Conservation (phyloP, 441 rosid species). For the Pelargonium fulgidum region DNA sequence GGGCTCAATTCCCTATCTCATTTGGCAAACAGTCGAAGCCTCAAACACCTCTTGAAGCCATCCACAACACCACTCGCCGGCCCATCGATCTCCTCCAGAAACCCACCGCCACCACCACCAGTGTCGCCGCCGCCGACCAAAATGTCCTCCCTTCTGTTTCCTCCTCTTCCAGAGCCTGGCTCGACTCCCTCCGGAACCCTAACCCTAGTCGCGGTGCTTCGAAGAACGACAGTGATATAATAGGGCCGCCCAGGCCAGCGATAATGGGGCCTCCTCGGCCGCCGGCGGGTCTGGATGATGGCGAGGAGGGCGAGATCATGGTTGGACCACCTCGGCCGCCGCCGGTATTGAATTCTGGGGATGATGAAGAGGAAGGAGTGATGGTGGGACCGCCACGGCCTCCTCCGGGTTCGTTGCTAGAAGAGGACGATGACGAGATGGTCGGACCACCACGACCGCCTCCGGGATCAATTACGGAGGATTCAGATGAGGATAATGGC, state of each 20-base stretch:
- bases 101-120: constrained; percentile 14
- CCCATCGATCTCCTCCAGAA: not conserved
- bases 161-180: constrained; percentile 52
- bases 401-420: constrained; percentile 27
- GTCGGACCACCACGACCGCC: constrained; percentile 54
- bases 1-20: constrained; percentile 77
- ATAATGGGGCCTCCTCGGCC: constrained; percentile 19
- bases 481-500: constrained; percentile 31
- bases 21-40: constrained; percentile 73
- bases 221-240: not conserved
- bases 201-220: constrained; percentile 21
- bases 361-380: constrained; percentile 12
- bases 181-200: constrained; percentile 40
- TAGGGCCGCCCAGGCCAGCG: constrained; percentile 20
- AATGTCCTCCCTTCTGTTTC: constrained; percentile 47
- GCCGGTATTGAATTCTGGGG: constrained; percentile 4
- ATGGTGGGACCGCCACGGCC: constrained; percentile 48
- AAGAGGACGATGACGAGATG: constrained; percentile 19
- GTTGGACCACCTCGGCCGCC: constrained; percentile 6
- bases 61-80: constrained; percentile 86
- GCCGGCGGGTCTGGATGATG: constrained; percentile 2
- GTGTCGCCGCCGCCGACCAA: constrained; percentile 10
- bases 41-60: constrained; percentile 55
- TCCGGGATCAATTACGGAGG: constrained; percentile 23
- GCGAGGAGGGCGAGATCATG: constrained; percentile 14